Base-by-base conservation (phyloP, 2,329 filamentous ascomycete species). In the Raffaelea albimanens region DNA sequence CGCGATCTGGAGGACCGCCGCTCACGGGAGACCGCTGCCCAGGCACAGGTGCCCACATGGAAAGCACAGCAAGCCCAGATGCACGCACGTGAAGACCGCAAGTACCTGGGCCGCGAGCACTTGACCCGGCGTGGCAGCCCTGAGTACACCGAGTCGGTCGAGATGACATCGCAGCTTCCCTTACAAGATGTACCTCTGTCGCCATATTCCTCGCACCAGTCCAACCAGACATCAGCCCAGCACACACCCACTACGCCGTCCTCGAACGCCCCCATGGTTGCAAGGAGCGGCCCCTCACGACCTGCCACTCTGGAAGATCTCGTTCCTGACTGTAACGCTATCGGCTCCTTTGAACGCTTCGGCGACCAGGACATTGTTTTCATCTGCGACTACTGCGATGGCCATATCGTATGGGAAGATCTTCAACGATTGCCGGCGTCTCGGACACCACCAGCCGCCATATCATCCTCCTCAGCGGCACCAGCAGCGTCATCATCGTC, bases 301-400 rank as follows among this genome's bases (percentile, higher is more conserved):
- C 22, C 40, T 43, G 50, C 56, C 18, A 60, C 57, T 43, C 59
- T 72, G 16, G 72, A 76, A 49, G 75, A 75, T 58, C 63, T 78
- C 5, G 63, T 64, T 36, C 61, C 64, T 25, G 62, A 66, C 21
- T 80, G 76, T 61, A 75, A 75, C 54, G 58, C 60, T 4, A 66
- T 75, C 2, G 77, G 77, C n/a, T 64, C 67, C 23, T 80, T 80
- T 51, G 71, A 78, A 60, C 68, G 75, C 14, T 71, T 79, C 45
- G 73, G 69, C 39, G 71, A 77, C 29, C 58, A 61, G 36, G 75
- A 79, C 50, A 67, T 78, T 43, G 75, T 71, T 8, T 80, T 80
- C 55, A 66, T 78, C 8, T 81, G 77, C 63, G 75, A 81, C 61
- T 80, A 73, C 57, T 80, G 77, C 62, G 76, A 80, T 57, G 77